Base-by-base conservation (phyloP, 768 basidiomycete species). In the Tulasnella sp. region DNA sequence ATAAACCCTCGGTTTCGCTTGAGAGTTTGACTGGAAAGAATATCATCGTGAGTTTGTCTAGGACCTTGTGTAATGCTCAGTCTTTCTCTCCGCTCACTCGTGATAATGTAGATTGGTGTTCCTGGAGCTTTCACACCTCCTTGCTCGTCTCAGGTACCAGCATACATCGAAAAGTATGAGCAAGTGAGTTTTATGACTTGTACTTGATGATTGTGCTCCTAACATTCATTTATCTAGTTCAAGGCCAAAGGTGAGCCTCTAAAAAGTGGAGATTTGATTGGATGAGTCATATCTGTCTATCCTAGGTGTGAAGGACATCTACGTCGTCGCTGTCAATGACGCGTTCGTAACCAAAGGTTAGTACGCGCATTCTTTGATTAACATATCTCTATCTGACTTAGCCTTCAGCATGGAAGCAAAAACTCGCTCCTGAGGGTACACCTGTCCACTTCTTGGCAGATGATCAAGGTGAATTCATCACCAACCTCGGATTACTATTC, bases 301-400 rank as follows among this genome's bases (percentile, higher is more conserved):
- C n/a, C 19, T 29, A 57, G 56, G 47, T 31, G 41, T 57, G 22
- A 13, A 48, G 22, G 53, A 28, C 27, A 54, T 87, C 54, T 81
- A 78, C 55, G 73, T 90, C 48, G 66, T 91, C 48, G 69, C 78
- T 22, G 79, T 85, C 51, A 91, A 91, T 63, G 88, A 92, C 61
- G 71, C 73, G 5, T 90, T 83, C 59, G 81, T 84, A 39, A 76
- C 72, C 53, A 74, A 78, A 37, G 66, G 63, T n/a, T 64, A 64
- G 65, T 61, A 61, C 48, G 50, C 61, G 53, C 57, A 60, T 49
- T 44, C 63, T 35, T 34, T 19, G 20, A 4, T 41, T 3, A 22
- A 20, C 15, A 6, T 10, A 5, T 24, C 25, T 3, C 7, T 39
- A 32, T 31, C 16, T 5, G 10, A 1, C 22, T 41, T 10, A 4